phyloP scores from a whole-genome alignment of 495 filamentous ascomycete genomes.

The Aspergillus diversus region DNA sequence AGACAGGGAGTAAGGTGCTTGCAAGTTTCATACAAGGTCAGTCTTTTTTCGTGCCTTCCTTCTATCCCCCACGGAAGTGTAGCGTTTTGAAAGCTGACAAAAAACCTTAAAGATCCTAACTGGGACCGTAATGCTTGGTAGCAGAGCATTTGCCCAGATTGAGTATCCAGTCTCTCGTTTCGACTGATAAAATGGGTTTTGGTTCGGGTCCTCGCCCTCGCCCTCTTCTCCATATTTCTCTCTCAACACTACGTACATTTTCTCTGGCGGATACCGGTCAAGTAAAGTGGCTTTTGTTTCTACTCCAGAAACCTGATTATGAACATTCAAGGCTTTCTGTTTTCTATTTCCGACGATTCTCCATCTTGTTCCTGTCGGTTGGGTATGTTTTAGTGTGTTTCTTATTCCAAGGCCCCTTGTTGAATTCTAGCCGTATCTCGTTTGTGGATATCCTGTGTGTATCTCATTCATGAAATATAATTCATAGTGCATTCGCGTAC shows the following conservation, averaged over 20 bases:
- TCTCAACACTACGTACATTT: neutral
- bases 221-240: neutral
- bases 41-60: slow-evolving; percentile 35
- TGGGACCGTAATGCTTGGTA: slow-evolving; percentile 47
- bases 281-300: slow-evolving; percentile 18
- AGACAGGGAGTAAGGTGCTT: slow-evolving; percentile 96
- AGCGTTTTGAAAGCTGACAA: slow-evolving; percentile 5
- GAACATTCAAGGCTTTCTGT: neutral
- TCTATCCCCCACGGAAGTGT: neutral
- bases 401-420: neutral
- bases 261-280: slow-evolving; percentile 6
- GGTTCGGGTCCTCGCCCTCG: neutral
- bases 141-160: slow-evolving; percentile 2
- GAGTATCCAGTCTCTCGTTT: neutral
- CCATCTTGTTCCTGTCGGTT: slow-evolving; percentile 9
- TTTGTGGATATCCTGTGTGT: too few relatives aligned
- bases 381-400: neutral
- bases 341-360: neutral
- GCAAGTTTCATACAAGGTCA: slow-evolving; percentile 94
- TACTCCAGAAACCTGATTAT: slow-evolving; percentile 1
- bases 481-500: too few relatives aligned
- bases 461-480: too few relatives aligned
- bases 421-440: too few relatives aligned
- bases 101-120: slow-evolving; percentile 35
- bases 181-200: neutral